Base-by-base conservation (phyloP, 148 eudicot species). In the Pouteria glomerata region DNA sequence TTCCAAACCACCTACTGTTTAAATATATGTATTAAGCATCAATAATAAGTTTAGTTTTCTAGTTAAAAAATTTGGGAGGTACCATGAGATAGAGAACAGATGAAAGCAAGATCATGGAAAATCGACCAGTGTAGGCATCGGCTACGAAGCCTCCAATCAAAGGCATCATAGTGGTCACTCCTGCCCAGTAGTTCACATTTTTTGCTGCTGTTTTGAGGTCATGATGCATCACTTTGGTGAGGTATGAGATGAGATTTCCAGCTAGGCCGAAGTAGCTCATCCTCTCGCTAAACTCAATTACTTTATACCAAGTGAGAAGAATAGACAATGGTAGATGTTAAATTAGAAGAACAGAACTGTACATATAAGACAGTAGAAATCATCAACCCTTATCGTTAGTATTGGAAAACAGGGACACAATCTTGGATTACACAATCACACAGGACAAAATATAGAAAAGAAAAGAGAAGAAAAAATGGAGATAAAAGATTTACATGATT, bases 221-320 rank as follows among this genome's bases (percentile, higher is more conserved):
- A 14, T 69, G 72, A 34, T 69, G 61, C 45, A 69, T 52, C 61
- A 69, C 72, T 52, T 30, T 23, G 30, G 72, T 69, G 31, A 69
- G 61, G 72, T 69, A 69, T 34, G 72, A 33, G 60, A 69, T 69
- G 48, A 69, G 72, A 53, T 69, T 69, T 69, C 60, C 34, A 13
- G 72, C 31, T 53, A 53, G 34, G 33, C 60, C 61, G 27, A 69
- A 69, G 47, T 69, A 69, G 61, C 33, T 53, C 61, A 69, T 47
- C 61, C 72, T 69, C 58, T 69, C 72, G 14, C 61, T 69, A 7
- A 69, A 53, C 61, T 69, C 72, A 35, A 69, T 69, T 21, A 39
- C 72, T 69, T 15, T 41, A 23, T 35, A 14, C 13, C 14, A 52
- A 33, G 59, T 30, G 37, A 67, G 33, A 3, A 68, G 48, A 41